A percentile compares a stretch with the other conserved stretches of the same genome.
Evolutionary conservation across 495 filamentous ascomycete genomes (phyloP).

Genomic region (Clavariopsis aquatica): DNA sequence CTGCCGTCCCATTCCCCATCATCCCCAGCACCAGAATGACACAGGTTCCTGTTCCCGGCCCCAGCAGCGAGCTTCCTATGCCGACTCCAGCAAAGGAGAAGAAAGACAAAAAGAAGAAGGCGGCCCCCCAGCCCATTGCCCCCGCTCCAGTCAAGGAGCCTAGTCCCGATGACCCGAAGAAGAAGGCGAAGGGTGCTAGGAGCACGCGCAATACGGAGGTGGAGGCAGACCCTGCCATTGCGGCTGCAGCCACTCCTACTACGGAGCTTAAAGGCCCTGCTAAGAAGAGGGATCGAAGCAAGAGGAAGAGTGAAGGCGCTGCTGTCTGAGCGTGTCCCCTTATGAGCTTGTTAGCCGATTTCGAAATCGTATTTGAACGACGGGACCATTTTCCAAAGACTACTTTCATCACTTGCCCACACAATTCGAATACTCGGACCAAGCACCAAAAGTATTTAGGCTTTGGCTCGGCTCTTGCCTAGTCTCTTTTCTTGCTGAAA

Average conservation of each 20-base stretch:
- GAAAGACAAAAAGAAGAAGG: slow-evolving; percentile 18
- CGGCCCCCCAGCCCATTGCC: slow-evolving; percentile 15
- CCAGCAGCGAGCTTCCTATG: slow-evolving; percentile 6
- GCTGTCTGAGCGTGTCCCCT: slow-evolving; percentile 4
- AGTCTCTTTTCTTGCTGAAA: background rate
- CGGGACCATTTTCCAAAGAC: no score
- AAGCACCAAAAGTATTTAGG: no score
- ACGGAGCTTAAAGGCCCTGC: background rate
- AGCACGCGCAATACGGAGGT: slow-evolving; percentile 24
- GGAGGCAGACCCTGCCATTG: background rate
- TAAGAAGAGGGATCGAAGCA: slow-evolving; percentile 34
- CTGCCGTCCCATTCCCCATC: slow-evolving; percentile 18
- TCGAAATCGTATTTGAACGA: no score
- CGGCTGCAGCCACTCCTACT: background rate
- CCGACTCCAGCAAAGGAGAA: slow-evolving; percentile 23
- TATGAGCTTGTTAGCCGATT: background rate
- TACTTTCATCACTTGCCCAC: no score
- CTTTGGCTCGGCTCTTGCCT: no score
- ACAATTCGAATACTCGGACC: no score
- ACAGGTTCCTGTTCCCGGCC: slow-evolving; percentile 3
- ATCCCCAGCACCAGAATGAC: background rate
- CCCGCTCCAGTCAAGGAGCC: slow-evolving; percentile 24
- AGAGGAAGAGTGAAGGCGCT: slow-evolving; percentile 31
- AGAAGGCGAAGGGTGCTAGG: slow-evolving; percentile 28
- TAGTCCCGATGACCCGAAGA: slow-evolving; percentile 18